phyloP scores from a whole-genome alignment of 2,329 filamentous ascomycete species.

The Pezicula neosporulosa region DNA sequence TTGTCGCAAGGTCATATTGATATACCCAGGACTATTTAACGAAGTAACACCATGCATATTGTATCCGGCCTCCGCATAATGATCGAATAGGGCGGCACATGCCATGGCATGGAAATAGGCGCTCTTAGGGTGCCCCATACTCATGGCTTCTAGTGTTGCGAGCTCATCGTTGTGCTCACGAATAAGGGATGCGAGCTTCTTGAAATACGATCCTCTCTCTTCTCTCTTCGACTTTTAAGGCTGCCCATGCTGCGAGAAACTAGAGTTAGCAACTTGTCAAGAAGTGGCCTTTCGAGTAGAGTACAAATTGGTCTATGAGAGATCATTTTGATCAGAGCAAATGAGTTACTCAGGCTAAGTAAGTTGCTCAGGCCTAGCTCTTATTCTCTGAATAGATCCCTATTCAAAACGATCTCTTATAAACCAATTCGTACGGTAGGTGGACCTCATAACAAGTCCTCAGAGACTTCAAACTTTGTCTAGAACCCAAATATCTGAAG shows the following conservation, averaged over 20 bases:
- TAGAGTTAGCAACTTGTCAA: too few species aligned
- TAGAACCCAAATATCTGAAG: too few species aligned
- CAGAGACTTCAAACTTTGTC: too few species aligned
- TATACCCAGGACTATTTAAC: slow-evolving; percentile 36
- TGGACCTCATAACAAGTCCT: too few species aligned
- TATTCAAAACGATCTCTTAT: too few species aligned
- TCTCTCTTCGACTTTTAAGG: slow-evolving; percentile 34
- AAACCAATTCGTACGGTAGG: too few species aligned
- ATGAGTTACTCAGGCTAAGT: too few species aligned
- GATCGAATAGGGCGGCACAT: slow-evolving; percentile 21
- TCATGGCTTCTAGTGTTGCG: slow-evolving; percentile 39
- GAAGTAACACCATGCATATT: slow-evolving; percentile 31
- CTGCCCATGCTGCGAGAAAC: slow-evolving; percentile 35
- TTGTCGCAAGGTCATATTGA: slow-evolving; percentile 60
- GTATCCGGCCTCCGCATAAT: slow-evolving; percentile 28
- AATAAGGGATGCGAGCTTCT: slow-evolving; percentile 42
- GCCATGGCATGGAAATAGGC: slow-evolving; percentile 20
- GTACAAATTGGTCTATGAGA: too few species aligned
- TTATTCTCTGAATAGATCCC: too few species aligned
- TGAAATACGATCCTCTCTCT: slow-evolving; percentile 38
- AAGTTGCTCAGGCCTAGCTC: too few species aligned
- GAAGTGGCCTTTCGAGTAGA: too few species aligned
- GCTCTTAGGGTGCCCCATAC: slow-evolving; percentile 31
- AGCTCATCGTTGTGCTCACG: slow-evolving; percentile 37
- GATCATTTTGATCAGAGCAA: too few species aligned